Base-by-base conservation (phyloP, 2,329 filamentous ascomycete genomes). In the Colletotrichum cereale region DNA sequence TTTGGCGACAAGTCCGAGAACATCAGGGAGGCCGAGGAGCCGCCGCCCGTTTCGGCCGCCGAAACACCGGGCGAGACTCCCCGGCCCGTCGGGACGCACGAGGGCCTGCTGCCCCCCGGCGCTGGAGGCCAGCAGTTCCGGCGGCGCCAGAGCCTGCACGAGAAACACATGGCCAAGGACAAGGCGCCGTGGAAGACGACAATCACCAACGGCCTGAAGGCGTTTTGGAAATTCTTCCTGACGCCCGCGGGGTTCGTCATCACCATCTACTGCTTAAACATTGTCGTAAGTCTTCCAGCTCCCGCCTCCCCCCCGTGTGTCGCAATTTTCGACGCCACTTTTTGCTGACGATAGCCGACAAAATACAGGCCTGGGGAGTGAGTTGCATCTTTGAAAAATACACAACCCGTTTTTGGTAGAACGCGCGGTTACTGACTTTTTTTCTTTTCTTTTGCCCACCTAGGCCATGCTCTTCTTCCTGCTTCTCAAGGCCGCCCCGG, bases 381-480 rank as follows among this genome's bases (percentile, higher is more conserved):
- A 66, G 76, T 77, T 77, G 7, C n/a, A 44, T n/a, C 12, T 11
- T 6, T 5, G 4, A 4, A 26, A 26, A 47, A 38, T 10, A 34
- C 31, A 34, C 36, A n/a, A 24, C 2, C 4, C 8, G 4, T 5
- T 34, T n/a, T n/a, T n/a, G n/a, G n/a, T n/a, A n/a, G n/a, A n/a
- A n/a, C n/a, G n/a, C 14, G 47, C 50, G 18, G 34, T 55, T 57
- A 65, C 47, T 67, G 48, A 71, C 60, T 18, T 7, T 12, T 36
- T n/a, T n/a, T n/a, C n/a, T n/a, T n/a, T n/a, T n/a, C n/a, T n/a
- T n/a, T n/a, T n/a, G n/a, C 18, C 18, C 26, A 3, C 24, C 29
- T 58, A 77, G 76, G 77, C 76, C 3, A 78, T 78, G 76, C 72
- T 78, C n/a, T 78, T 78, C 73, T 77, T 78, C 53, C 75, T 78